These are phyloP conservation scores for Phyllachora maydis DNA, from an alignment of 2,329 filamentous ascomycete genomes.

Conservation along the genomic window DNA sequence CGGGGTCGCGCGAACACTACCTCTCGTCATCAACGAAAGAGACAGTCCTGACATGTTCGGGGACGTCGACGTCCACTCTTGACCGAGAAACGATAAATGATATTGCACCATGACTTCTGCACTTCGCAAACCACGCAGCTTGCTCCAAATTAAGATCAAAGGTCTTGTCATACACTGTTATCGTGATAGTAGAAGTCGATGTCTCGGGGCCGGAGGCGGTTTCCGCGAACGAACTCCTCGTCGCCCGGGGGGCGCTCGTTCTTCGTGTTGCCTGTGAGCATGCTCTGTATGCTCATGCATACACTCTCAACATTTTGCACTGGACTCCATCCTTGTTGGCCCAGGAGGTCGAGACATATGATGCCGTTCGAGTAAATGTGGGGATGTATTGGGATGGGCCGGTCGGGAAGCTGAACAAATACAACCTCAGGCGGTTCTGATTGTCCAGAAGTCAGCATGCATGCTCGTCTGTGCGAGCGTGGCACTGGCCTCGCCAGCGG, in stretches of 20 bases:
- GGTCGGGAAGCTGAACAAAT: constrained; percentile 47
- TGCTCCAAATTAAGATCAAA: too few relatives aligned
- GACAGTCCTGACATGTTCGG: too few relatives aligned
- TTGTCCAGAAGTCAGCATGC: constrained; percentile 1
- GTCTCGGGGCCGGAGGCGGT: constrained; percentile 62
- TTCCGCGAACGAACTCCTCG: constrained; percentile 68
- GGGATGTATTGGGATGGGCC: constrained; percentile 77
- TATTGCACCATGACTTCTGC: background rate
- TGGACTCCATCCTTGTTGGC: constrained; percentile 76
- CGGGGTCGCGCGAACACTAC: too few relatives aligned
- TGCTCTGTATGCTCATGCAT: constrained; percentile 93
- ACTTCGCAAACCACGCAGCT: background rate
- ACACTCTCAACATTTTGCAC: constrained; percentile 95
- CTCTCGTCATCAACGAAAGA: too few relatives aligned
- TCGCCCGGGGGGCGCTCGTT: constrained; percentile 82
- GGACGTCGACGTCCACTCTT: constrained; percentile 3
- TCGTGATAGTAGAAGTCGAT: constrained; percentile 93
- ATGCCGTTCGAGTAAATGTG: constrained; percentile 98
- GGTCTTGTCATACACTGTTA: constrained; percentile 38
- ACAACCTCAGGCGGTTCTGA: constrained; percentile 94
- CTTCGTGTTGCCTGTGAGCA: constrained; percentile 88
- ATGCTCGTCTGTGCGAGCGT: background rate
- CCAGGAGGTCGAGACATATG: constrained; percentile 88
- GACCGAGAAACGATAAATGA: constrained; percentile 1
- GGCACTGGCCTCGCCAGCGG: constrained; percentile 1